Evolutionary conservation across 169 alveolate species (phyloP).

Genomic region (Pseudocohnilembus persalinus): DNA sequence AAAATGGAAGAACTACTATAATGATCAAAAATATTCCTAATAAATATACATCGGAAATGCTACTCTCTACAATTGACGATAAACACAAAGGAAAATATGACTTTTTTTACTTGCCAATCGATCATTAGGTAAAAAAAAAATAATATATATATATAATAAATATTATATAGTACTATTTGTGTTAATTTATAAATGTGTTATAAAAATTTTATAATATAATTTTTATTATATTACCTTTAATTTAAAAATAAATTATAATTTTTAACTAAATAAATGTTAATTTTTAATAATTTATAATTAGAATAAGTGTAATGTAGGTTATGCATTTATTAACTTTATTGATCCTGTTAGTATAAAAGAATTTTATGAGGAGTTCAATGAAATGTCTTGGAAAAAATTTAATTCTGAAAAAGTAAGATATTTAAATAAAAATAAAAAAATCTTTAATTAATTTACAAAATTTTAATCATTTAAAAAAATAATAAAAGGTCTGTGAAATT

Average conservation of each 20-base stretch:
- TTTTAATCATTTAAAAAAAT: conserved; percentile 11
- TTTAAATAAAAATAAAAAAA: background rate
- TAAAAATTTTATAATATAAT: no score
- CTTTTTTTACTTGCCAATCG: conserved; percentile 62
- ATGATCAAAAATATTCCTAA: conserved; percentile 86
- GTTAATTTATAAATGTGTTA: no score
- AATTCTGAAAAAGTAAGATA: conserved; percentile 59
- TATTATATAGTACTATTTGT: background rate
- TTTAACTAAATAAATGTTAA: background rate
- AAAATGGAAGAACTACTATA: conserved; percentile 70
- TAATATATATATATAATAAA: background rate
- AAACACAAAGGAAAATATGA: conserved; percentile 51
- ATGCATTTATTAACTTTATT: conserved; percentile 76
- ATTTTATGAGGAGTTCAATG: conserved; percentile 62
- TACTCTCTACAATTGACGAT: conserved; percentile 58
- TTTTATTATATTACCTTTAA: no score
- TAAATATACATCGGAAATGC: conserved; percentile 60
- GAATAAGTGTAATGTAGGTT: conserved; percentile 72
- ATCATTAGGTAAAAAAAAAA: conserved; percentile 35
- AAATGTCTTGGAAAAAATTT: conserved; percentile 62
- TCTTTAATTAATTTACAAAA: background rate
- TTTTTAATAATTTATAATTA: conserved; percentile 10
- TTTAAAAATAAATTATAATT: no score
- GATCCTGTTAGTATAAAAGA: conserved; percentile 53
- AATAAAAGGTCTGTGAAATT: conserved; percentile 45